Conservation (phyloP, 495 filamentous ascomycete species). For the Talaromyces wortmannii region DNA sequence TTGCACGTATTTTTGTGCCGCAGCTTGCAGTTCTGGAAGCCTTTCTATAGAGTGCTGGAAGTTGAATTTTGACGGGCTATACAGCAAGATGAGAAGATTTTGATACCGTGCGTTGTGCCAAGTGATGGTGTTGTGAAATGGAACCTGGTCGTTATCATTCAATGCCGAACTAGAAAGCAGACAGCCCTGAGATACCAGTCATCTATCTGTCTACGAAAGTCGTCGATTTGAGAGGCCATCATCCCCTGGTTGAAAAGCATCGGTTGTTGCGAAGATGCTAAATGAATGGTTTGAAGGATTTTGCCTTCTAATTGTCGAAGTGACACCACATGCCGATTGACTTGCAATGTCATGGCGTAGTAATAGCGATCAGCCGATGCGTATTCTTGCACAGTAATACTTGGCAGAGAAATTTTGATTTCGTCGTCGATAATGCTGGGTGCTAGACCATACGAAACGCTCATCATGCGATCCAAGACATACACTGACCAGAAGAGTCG, state of each 20-base stretch:
- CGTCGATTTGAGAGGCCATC: slow-evolving; percentile 1
- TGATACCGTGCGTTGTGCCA: slow-evolving; percentile 22
- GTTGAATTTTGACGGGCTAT: slow-evolving; percentile 10
- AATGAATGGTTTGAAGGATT: slow-evolving; percentile 12
- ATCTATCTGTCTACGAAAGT: slow-evolving; percentile 14
- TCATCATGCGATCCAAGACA: slow-evolving; percentile 21
- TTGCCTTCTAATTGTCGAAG: slow-evolving; percentile 19
- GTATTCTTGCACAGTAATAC: slow-evolving; percentile 22
- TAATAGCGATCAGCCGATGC: slow-evolving; percentile 12
- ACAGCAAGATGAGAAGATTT: slow-evolving; percentile 14
- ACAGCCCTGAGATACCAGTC: slow-evolving; percentile 19
- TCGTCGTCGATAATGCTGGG: slow-evolving; percentile 12
- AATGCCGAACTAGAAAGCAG: slow-evolving; percentile 14
- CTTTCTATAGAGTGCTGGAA: slow-evolving; percentile 5
- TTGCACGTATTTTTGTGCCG: slow-evolving; percentile 21
- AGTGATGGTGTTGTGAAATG: slow-evolving; percentile 20
- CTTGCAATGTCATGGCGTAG: slow-evolving; percentile 16
- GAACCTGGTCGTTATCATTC: slow-evolving; percentile 14
- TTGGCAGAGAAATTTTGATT: slow-evolving; percentile 17
- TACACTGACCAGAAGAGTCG: slow-evolving; percentile 21
- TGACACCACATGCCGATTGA: slow-evolving; percentile 19
- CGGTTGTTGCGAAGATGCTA: not conserved
- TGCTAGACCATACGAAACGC: slow-evolving; percentile 16
- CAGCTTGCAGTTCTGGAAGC: slow-evolving; percentile 10
- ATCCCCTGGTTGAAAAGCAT: not conserved